Evolutionary conservation across 164 flowering plant genomes (phyloP).

Genomic region (Berberis vulgaris): DNA sequence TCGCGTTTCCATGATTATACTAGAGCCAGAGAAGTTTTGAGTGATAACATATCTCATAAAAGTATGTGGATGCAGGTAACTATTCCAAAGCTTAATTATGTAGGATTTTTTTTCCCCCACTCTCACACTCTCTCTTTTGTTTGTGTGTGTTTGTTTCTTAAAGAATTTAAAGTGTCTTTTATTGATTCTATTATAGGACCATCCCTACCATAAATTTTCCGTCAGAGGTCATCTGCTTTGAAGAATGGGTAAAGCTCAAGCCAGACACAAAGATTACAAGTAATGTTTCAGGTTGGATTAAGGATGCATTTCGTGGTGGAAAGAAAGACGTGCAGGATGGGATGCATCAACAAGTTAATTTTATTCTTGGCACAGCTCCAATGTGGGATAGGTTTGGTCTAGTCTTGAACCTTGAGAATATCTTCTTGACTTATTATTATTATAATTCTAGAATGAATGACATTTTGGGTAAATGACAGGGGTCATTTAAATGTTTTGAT

Average conservation of each 20-base stretch:
- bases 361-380: constrained; percentile 70
- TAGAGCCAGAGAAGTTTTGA: too few species aligned
- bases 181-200: constrained; percentile 32
- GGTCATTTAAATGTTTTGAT: too few species aligned
- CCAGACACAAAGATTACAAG: constrained; percentile 35
- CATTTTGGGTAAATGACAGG: not conserved
- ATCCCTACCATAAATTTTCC: constrained; percentile 36
- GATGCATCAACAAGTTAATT: constrained; percentile 47
- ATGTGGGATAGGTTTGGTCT: constrained; percentile 83
- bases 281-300: constrained; percentile 72
- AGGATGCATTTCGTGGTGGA: constrained; percentile 59
- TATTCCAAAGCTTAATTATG: too few species aligned
- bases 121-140: too few species aligned
- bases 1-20: too few species aligned
- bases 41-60: too few species aligned
- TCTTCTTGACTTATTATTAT: not conserved
- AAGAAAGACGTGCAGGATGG: constrained; percentile 75
- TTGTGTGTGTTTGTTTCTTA: too few species aligned
- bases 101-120: too few species aligned
- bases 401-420: not conserved
- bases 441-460: not conserved
- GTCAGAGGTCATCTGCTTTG: constrained; percentile 71
- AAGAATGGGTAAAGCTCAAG: constrained; percentile 60
- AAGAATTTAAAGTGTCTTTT: not conserved
- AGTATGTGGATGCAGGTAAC: too few species aligned